Percentiles rank a stretch among this genome's conserved stretches.
Evolutionary conservation across 2,329 filamentous ascomycete genomes (phyloP).

Genomic region (Fusarium pininemorale): DNA sequence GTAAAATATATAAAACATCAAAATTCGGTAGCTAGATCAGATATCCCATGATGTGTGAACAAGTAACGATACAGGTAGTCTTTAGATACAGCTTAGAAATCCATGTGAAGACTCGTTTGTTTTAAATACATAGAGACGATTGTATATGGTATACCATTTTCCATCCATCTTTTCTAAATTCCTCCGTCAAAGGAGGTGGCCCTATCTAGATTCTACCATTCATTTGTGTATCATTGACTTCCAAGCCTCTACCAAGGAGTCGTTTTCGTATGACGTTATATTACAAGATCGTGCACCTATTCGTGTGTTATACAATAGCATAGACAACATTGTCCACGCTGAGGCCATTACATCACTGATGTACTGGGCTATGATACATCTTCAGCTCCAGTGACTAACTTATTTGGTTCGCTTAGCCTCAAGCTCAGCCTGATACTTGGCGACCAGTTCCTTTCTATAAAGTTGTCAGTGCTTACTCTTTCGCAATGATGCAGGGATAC

Average conservation of each 20-base stretch:
- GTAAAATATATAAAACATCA: slow-evolving; percentile 55
- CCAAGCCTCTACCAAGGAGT: slow-evolving; percentile 12
- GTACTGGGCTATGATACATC: not conserved
- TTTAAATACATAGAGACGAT: slow-evolving; percentile 35
- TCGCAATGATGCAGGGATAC: slow-evolving; percentile 47
- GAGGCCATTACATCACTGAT: slow-evolving; percentile 5
- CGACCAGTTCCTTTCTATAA: slow-evolving; percentile 65
- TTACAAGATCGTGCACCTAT: slow-evolving; percentile 42
- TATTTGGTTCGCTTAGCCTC: slow-evolving; percentile 66
- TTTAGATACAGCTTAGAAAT: slow-evolving; percentile 1
- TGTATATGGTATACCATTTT: slow-evolving; percentile 37
- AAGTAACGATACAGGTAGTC: not conserved
- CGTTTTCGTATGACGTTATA: slow-evolving; percentile 34
- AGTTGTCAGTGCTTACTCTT: slow-evolving; percentile 6
- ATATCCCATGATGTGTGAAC: not conserved
- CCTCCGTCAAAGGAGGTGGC: not conserved
- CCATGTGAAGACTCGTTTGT: not conserved
- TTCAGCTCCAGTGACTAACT: slow-evolving; percentile 12
- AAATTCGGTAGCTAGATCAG: slow-evolving; percentile 14
- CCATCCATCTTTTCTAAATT: slow-evolving; percentile 18
- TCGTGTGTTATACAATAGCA: slow-evolving; percentile 38
- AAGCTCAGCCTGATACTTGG: slow-evolving; percentile 67
- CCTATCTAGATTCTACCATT: slow-evolving; percentile 10
- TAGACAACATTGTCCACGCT: slow-evolving; percentile 10
- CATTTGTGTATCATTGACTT: slow-evolving; percentile 33